Conservation (phyloP, 768 basidiomycete genomes). For the Boletales sp. region DNA sequence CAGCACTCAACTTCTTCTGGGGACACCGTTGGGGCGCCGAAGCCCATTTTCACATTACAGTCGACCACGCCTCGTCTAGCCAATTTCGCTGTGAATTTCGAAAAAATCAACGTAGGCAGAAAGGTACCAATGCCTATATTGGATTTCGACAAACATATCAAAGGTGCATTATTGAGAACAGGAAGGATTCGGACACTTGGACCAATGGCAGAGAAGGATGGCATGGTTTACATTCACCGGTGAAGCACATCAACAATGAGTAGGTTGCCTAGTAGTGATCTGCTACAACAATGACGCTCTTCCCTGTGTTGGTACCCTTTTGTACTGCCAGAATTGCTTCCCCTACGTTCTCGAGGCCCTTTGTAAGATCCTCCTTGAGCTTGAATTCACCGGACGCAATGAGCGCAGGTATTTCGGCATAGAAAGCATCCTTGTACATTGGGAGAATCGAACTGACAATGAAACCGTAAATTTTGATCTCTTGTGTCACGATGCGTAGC, state of each 20-base stretch:
- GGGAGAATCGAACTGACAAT: constrained; percentile 28
- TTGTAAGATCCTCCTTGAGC: constrained; percentile 41
- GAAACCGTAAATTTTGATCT: constrained; percentile 30
- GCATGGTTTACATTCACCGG: constrained; percentile 19
- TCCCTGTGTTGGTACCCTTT: constrained; percentile 35
- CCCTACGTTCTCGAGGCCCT: constrained; percentile 41
- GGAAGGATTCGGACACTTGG: constrained; percentile 25
- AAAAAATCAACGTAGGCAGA: constrained; percentile 6
- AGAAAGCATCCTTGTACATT: too few relatives aligned
- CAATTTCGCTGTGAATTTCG: constrained; percentile 18
- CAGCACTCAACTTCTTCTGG: neutral
- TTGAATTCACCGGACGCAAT: constrained; percentile 47
- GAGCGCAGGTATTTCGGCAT: constrained; percentile 23
- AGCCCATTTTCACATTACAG: neutral
- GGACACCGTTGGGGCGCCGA: neutral
- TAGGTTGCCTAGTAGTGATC: neutral
- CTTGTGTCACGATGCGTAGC: too few relatives aligned
- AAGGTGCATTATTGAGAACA: constrained; percentile 20
- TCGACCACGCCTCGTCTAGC: constrained; percentile 17
- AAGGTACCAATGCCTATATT: constrained; percentile 7
- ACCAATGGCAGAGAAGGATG: constrained; percentile 16
- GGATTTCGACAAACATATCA: constrained; percentile 6
- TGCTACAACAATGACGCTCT: constrained; percentile 14
- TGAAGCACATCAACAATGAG: neutral
- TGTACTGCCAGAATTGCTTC: constrained; percentile 37